These are phyloP conservation scores for Apophysomyces ossiformis DNA, from an alignment of 371 early-diverging fungal species.

Conservation along the genomic window DNA sequence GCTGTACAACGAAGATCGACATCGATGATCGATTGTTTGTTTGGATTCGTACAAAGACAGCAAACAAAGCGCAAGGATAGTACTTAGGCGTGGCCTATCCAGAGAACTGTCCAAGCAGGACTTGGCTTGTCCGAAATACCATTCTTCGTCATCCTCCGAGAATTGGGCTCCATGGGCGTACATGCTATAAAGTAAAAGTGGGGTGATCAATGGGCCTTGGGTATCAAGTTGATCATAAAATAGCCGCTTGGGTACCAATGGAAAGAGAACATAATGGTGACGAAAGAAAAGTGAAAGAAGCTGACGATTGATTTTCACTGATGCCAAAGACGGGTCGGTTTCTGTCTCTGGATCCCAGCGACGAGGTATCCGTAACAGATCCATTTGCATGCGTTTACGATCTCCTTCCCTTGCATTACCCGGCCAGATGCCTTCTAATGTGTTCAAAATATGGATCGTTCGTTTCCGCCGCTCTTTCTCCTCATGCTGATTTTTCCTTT, in stretches of 20 bases:
- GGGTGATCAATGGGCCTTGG: constrained; percentile 33
- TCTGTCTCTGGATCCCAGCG: not conserved
- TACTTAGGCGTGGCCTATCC: constrained; percentile 27
- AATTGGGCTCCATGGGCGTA: constrained; percentile 39
- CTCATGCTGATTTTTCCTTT: not conserved
- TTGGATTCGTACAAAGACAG: constrained; percentile 29
- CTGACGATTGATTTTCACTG: constrained; percentile 16
- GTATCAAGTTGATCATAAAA: constrained; percentile 35
- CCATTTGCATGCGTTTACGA: not conserved
- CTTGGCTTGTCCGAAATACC: constrained; percentile 36
- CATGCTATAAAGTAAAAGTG: constrained; percentile 27
- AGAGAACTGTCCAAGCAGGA: constrained; percentile 19
- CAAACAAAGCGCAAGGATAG: constrained; percentile 29
- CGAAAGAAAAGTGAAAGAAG: constrained; percentile 30
- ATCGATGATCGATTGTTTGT: constrained; percentile 13
- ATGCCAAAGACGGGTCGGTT: not conserved
- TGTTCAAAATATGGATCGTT: not conserved
- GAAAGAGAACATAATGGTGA: constrained; percentile 31
- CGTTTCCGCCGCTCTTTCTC: not conserved
- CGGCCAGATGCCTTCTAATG: not conserved
- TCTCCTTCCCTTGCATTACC: not conserved
- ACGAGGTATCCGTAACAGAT: constrained; percentile 15
- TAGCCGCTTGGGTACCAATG: constrained; percentile 34
- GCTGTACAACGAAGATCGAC: constrained; percentile 21
- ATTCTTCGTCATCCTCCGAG: constrained; percentile 26